Evolutionary conservation across 1,284 basidiomycete genomes (phyloP).

Genomic region (Uromyces viciae-fabae): DNA sequence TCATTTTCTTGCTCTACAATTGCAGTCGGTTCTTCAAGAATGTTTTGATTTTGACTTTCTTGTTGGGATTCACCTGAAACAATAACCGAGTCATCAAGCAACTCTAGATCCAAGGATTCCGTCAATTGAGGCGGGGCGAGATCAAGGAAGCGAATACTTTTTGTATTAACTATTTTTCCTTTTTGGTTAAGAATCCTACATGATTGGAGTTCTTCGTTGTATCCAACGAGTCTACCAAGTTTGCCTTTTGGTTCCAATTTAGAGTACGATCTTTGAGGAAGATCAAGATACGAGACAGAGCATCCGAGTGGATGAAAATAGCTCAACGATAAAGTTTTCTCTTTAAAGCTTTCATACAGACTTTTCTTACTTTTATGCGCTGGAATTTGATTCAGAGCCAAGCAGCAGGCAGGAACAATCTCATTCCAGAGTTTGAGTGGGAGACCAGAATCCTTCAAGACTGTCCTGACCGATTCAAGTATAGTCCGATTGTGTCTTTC

Average conservation of each 20-base stretch:
- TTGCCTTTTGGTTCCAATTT: not conserved
- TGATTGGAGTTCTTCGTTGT: not conserved
- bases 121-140: no score
- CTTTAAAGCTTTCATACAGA: not conserved
- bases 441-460: not conserved
- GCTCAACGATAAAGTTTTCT: not conserved
- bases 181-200: not conserved
- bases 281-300: not conserved
- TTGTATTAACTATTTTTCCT: not conserved
- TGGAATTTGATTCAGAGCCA: not conserved
- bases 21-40: no score
- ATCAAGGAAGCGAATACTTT: not conserved
- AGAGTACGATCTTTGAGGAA: not conserved
- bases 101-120: no score
- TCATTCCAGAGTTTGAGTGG: not conserved
- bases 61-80: no score
- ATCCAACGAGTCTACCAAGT: not conserved
- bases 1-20: no score
- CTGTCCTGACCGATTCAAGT: not conserved
- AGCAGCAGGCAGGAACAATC: no score
- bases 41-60: no score
- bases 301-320: not conserved
- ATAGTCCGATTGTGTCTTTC: slow-evolving; percentile 7
- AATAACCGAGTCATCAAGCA: no score
- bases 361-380: not conserved